Percentiles rank a stretch among this genome's conserved stretches.
Evolutionary conservation across 2,329 filamentous ascomycete species (phyloP).

Genomic region (Dothistroma septosporum): DNA sequence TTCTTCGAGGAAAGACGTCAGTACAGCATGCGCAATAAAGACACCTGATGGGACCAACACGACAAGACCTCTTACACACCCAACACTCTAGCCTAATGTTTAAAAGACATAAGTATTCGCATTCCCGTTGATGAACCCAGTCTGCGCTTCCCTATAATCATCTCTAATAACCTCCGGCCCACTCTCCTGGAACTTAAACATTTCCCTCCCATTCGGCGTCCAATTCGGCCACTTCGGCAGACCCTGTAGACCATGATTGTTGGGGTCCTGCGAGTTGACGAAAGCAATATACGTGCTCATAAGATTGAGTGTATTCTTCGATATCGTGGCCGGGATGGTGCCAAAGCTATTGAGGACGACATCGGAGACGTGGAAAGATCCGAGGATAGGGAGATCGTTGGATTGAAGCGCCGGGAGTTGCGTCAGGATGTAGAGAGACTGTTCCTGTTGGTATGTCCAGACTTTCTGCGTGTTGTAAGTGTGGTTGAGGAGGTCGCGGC

Average conservation of each 20-base stretch:
- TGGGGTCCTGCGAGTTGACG: conserved; percentile 16
- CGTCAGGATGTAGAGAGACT: conserved; percentile 57
- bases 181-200: conserved; percentile 9
- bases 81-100: background rate
- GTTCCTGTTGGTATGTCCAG: conserved; percentile 4
- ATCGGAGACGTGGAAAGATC: conserved; percentile 67
- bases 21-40: too few relatives aligned
- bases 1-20: too few relatives aligned
- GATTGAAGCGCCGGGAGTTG: conserved; percentile 62
- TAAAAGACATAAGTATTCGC: conserved; percentile 9
- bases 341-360: conserved; percentile 38
- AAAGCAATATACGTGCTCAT: conserved; percentile 17
- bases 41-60: too few relatives aligned
- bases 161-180: conserved; percentile 9
- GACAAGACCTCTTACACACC: too few relatives aligned
- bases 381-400: too few relatives aligned
- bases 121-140: conserved; percentile 9
- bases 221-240: conserved; percentile 10
- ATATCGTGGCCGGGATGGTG: conserved; percentile 3
- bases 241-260: conserved; percentile 8
- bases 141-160: conserved; percentile 9
- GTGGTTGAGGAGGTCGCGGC: conserved; percentile 9
- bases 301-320: conserved; percentile 11
- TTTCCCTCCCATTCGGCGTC: conserved; percentile 5
- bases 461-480: background rate